These are phyloP conservation scores for Raffaelea albimanens DNA, from an alignment of 2,329 filamentous ascomycete genomes.

Conservation along the genomic window DNA sequence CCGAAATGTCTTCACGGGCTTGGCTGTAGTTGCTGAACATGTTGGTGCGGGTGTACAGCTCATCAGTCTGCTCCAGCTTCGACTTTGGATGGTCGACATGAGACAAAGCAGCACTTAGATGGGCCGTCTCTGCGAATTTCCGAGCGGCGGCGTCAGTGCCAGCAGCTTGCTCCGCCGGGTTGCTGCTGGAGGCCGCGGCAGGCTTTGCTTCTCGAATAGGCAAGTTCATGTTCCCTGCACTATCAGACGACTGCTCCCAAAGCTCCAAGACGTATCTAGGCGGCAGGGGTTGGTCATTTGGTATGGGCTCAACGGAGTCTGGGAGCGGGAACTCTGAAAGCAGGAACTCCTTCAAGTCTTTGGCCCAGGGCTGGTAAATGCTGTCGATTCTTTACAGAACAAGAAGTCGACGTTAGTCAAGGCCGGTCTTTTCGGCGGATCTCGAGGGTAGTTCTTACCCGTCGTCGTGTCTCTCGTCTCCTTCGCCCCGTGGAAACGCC, in stretches of 20 bases:
- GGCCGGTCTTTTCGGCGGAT: too few species aligned
- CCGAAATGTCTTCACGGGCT: constrained; percentile 10
- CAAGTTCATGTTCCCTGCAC: neutral
- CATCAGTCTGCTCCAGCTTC: constrained; percentile 11
- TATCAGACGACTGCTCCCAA: too few species aligned
- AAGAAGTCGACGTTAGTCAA: too few species aligned
- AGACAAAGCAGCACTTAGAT: constrained; percentile 15
- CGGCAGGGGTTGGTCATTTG: constrained; percentile 63
- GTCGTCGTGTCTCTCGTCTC: constrained; percentile 87
- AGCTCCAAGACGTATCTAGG: constrained; percentile 51
- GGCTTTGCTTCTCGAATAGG: too few species aligned
- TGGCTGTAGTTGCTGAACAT: constrained; percentile 15
- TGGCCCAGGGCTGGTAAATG: constrained; percentile 69
- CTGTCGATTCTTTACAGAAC: constrained; percentile 58
- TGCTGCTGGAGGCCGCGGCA: neutral
- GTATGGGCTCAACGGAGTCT: constrained; percentile 56
- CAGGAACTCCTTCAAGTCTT: constrained; percentile 56
- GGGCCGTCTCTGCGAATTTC: too few species aligned
- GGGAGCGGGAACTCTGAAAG: constrained; percentile 61
- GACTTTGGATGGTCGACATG: constrained; percentile 14
- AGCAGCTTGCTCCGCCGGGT: neutral
- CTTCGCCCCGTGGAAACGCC: constrained; percentile 72
- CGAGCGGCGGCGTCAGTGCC: too few species aligned
- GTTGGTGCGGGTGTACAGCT: constrained; percentile 14
- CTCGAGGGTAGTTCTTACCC: constrained; percentile 51